A percentile compares a stretch with the other conserved stretches of the same genome.
Conservation (phyloP, 2,329 filamentous ascomycete species). For the Albophoma yamanashiensis region DNA sequence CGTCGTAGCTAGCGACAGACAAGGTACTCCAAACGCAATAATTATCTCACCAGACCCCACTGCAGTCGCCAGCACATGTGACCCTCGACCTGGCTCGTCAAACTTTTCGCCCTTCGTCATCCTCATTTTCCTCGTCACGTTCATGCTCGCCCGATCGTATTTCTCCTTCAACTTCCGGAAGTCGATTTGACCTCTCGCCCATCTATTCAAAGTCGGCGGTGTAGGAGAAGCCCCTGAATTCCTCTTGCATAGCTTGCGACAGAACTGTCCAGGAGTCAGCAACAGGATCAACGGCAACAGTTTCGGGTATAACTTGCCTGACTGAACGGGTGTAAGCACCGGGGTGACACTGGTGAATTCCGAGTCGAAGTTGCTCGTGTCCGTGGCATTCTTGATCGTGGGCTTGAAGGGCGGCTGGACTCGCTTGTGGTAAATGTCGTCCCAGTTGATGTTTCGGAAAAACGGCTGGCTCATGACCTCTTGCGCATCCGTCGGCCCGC, state of each 20-base stretch:
- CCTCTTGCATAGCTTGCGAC: constrained; percentile 97
- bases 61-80: background rate
- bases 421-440: constrained; percentile 95
- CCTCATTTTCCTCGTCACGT: background rate
- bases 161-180: background rate
- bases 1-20: background rate
- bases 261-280: constrained; percentile 51
- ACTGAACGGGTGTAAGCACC: constrained; percentile 92
- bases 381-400: constrained; percentile 79
- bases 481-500: constrained; percentile 91
- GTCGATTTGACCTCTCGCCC: background rate
- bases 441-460: constrained; percentile 97
- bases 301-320: constrained; percentile 52
- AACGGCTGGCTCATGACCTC: constrained; percentile 99
- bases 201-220: constrained; percentile 77
- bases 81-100: background rate
- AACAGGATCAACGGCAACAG: background rate
- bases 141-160: background rate
- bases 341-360: constrained; percentile 98
- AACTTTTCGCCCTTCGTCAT: background rate
- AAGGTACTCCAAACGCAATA: background rate
- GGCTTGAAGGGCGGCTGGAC: constrained; percentile 84
- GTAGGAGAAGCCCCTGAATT: constrained; percentile 98
- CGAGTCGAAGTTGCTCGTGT: constrained; percentile 99
- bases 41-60: background rate